Evolutionary conservation across 2,329 filamentous ascomycete genomes (phyloP), one percentile per base, ranked within the genome.

Genomic region (Colletotrichum orbiculare): DNA sequence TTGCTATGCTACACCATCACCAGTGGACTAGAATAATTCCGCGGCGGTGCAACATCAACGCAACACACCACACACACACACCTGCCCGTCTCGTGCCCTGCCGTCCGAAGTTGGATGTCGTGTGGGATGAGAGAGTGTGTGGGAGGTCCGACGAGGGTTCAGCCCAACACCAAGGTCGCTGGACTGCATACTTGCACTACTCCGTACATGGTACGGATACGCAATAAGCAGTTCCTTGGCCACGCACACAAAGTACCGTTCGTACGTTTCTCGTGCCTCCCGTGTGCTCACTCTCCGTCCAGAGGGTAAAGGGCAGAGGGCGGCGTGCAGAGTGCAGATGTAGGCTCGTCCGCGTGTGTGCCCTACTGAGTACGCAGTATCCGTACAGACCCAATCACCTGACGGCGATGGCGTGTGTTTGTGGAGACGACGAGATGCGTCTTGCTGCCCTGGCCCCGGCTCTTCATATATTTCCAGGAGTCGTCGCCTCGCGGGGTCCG

Each of bases 401-500:
- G 45, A 42, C 35, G 45, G n/a, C 35, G 9, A 38, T 34, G 9
- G 57, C 41, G 46, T 9, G 35, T 65, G 39, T 55, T 52, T 39
- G 58, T 65, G 62, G 62, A 56, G 62, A 8, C 25, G 25, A 25
- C 56, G 25, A 49, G 34, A 35, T 42, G 46, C 52, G 50, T 43
- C 54, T 45, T 54, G 54, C 41, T 39, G 56, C 39, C 49, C 25
- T 47, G 39, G 50, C 53, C 57, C 62, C 57, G 39, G 62, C 50
- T 13, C 39, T 52, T 65, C 62, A 62, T 65, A 64, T 64, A 59
- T 53, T 54, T 54, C 54, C 57, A 56, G 62, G 57, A 61, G 45
- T 54, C 58, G 62, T 41, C 45, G 49, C 49, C 55, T 64, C 55
- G 60, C 60, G 60, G 60, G 55, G 60, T 54, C 48, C 37, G 55